phyloP scores from a whole-genome alignment of 306 rosid genomes.

The Fragaria ananassa region DNA sequence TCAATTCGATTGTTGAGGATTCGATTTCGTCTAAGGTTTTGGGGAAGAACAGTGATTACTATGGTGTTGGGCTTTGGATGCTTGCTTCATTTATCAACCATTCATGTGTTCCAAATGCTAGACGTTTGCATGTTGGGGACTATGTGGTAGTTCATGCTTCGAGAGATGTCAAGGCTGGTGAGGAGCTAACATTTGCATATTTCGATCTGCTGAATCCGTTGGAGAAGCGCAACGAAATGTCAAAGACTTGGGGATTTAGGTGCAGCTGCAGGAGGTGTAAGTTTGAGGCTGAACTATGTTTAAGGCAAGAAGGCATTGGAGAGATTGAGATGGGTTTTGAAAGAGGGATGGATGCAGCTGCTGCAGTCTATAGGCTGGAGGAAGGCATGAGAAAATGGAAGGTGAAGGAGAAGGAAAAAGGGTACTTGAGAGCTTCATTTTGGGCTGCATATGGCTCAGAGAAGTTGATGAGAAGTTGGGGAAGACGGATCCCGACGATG shows the following conservation, averaged over 20 bases:
- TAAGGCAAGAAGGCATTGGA: conserved; percentile 51
- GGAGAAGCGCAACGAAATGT: conserved; percentile 53
- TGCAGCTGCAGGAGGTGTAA: conserved; percentile 77
- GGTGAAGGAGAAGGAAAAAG: conserved; percentile 68
- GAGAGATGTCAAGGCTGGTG: conserved; percentile 73
- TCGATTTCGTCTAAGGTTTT: conserved; percentile 59
- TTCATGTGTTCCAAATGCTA: conserved; percentile 69
- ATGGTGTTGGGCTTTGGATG: conserved; percentile 84
- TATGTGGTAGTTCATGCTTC: conserved; percentile 71
- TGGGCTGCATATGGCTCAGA: conserved; percentile 67
- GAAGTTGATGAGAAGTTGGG: conserved; percentile 65
- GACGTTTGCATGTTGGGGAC: conserved; percentile 79
- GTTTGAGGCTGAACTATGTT: conserved; percentile 52
- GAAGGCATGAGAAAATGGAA: conserved; percentile 71
- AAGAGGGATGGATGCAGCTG: conserved; percentile 60
- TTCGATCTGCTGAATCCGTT: conserved; percentile 48
- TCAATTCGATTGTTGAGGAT: conserved; percentile 74
- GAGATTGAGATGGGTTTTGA: conserved; percentile 71
- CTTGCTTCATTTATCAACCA: conserved; percentile 77
- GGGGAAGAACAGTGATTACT: conserved; percentile 63
- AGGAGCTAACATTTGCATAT: conserved; percentile 75
- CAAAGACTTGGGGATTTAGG: conserved; percentile 66
- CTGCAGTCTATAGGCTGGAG: conserved; percentile 54
- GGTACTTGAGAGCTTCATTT: conserved; percentile 66
- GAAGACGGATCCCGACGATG: conserved; percentile 52